Evolutionary conservation across 2,329 filamentous ascomycete species (phyloP), one percentile per base, ranked within the genome.

Genomic region (Zymoseptoria passerinii): DNA sequence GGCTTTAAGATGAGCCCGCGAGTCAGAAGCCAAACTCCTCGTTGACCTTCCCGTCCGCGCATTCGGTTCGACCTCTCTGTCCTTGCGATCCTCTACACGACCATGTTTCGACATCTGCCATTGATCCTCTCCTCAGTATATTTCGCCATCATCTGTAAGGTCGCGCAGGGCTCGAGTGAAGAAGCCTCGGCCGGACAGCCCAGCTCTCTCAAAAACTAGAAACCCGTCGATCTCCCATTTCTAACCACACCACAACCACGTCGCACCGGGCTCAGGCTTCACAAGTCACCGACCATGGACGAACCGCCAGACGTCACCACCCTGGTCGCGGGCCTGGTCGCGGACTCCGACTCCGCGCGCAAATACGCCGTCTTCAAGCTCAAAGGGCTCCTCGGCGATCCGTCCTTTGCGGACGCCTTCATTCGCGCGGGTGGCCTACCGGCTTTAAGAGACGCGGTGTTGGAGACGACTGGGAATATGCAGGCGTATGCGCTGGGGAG

Each of bases 291-390:
- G 48, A 48, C 28, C 48, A 58, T 72, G 70, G 70, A 71, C 53
- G 67, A 70, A 54, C 63, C 63, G 6, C 69, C 70, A 19, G 68
- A 72, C 55, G 68, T 71, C 57, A 65, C 59, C 20, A 66, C 68
- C 6, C 64, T 73, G 28, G 80, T 86, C 60, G 77, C 80, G 62
- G 79, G 82, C 55, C 75, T 87, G 59, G 77, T 80, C 50, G 82
- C 81, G 65, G 80, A 83, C 58, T 83, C 96, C 76, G 94, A 99
- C 80, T 92, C 90, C 58, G 87, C 90, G 66, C 90, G 92, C 70
- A 99, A 99, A 76, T 96, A 97, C 90, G 94, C 94, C 61, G 94
- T 95, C 61, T 99, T 99, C 83, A 96, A 96, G 78, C 84, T 99
- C 65, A 94, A 99, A 76, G 87, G 84, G 63, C 91, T 90, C 62